phyloP scores from a whole-genome alignment of 441 rosid genomes.

The Pelargonium cotyledonis region DNA sequence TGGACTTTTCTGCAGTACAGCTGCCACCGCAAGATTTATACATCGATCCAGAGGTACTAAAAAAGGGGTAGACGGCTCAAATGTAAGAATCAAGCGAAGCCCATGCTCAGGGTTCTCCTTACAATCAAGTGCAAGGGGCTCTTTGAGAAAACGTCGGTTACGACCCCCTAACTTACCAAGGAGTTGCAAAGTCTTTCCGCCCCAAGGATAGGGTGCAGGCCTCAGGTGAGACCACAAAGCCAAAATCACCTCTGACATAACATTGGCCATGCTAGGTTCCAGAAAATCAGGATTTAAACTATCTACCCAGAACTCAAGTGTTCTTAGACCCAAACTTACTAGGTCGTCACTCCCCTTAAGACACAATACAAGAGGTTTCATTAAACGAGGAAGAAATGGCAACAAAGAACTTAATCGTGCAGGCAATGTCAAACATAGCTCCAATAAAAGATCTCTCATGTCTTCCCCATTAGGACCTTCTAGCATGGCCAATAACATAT shows the following conservation, averaged over 20 bases:
- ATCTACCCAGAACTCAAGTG: constrained; percentile 99
- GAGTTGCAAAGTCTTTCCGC: constrained; percentile 85
- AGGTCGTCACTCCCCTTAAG: constrained; percentile 88
- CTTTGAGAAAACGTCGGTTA: constrained; percentile 88
- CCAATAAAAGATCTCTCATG: constrained; percentile 82
- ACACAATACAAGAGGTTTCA: constrained; percentile 93
- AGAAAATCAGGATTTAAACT: constrained; percentile 96
- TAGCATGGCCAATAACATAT: constrained; percentile 86
- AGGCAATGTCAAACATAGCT: constrained; percentile 89
- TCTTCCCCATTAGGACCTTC: constrained; percentile 97
- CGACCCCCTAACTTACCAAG: constrained; percentile 99
- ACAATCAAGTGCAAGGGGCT: constrained; percentile 95
- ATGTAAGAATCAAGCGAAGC: constrained; percentile 89
- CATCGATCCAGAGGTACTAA: constrained; percentile 91
- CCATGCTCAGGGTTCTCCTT: constrained; percentile 99
- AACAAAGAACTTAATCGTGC: constrained; percentile 96
- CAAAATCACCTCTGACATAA: constrained; percentile 93
- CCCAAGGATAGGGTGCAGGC: constrained; percentile 93
- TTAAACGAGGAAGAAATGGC: constrained; percentile 86
- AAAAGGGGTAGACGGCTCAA: constrained; percentile 95
- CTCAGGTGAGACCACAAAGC: constrained; percentile 95
- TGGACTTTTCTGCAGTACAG: constrained; percentile 56
- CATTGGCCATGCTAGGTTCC: constrained; percentile 97
- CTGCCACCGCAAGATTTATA: constrained; percentile 91
- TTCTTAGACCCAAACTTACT: constrained; percentile 81